Base-by-base conservation (phyloP, 352 stramenopile species). In the Phytophthora europaea region DNA sequence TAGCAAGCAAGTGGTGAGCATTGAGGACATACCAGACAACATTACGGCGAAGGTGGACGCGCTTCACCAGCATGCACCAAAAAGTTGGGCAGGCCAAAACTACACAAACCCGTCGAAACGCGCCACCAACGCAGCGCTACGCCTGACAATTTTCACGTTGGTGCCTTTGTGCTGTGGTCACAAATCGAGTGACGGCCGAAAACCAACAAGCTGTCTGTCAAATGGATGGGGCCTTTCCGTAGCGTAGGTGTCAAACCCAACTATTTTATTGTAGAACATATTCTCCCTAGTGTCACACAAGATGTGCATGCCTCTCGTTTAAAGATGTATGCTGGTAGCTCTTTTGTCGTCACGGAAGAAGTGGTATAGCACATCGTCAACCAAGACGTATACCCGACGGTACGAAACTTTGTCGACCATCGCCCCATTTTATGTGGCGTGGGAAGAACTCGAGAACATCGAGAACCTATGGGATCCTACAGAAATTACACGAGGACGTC, bases 361-460 rank as follows among this genome's bases (percentile, higher is more conserved):
- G n/a, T 65, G 3, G 13, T 57, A 15, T 26, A 65, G 18, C 45
- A 65, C n/a, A 55, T 65, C 22, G 15, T 18, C 13, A 65, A 65
- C 23, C 45, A 65, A 56, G 58, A 65, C n/a, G 28, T 65, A 15
- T 56, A 65, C 7, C 26, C 57, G 15, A 65, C 58, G 4, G 57
- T 55, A 0, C 34, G 36, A 51, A n/a, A 50, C 7, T 36, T 61
- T 34, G 36, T 51, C 4, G n/a, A 61, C n/a, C 55, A 61, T 36
- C 55, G 33, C 8, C 16, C 26, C 3, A 51, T 9, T 4, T 10
- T 47, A 1, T n/a, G 36, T 61, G 1, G 55, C 34, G 22, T 61
- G 34, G 36, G 34, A 52, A 51, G 55, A n/a, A n/a, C 55, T 61
- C n/a, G 55, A 61, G 15, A 36, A 61, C 16, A 61, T 61, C 55